phyloP scores from a whole-genome alignment of 2,329 filamentous ascomycete genomes.

The Xylaria sp. region DNA sequence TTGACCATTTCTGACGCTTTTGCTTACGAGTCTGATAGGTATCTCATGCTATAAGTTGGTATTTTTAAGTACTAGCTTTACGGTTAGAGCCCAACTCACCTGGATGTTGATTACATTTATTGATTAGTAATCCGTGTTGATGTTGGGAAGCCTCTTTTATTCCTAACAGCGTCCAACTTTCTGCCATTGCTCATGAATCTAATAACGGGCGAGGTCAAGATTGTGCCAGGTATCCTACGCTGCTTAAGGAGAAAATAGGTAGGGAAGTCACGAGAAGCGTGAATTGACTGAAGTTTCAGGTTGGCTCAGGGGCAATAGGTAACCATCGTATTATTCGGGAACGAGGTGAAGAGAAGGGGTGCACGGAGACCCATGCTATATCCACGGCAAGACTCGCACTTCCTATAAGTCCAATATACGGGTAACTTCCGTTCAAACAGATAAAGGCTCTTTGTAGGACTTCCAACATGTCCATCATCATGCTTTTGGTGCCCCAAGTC shows the following conservation, averaged over 20 bases:
- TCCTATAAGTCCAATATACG: neutral
- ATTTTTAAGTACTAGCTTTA: neutral
- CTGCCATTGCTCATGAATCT: neutral
- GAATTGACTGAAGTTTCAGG: neutral
- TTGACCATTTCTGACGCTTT: neutral
- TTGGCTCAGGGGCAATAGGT: neutral
- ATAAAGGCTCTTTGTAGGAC: neutral
- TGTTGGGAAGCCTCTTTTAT: neutral
- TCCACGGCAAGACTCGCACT: neutral
- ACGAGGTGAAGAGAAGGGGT: neutral
- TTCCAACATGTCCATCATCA: neutral
- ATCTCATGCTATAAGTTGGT: neutral
- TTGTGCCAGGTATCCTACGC: no score
- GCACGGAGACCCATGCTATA: neutral
- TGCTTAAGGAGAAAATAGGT: neutral
- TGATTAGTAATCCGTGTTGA: neutral
- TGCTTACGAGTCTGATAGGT: neutral
- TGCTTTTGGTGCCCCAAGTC: neutral
- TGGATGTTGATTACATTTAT: neutral
- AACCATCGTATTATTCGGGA: neutral
- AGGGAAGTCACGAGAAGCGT: neutral
- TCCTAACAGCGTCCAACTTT: neutral
- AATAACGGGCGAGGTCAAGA: neutral
- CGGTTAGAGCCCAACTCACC: neutral
- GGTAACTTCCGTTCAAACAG: no score